phyloP scores from a whole-genome alignment of 257 asterid genomes.

The Echites panduratus region DNA sequence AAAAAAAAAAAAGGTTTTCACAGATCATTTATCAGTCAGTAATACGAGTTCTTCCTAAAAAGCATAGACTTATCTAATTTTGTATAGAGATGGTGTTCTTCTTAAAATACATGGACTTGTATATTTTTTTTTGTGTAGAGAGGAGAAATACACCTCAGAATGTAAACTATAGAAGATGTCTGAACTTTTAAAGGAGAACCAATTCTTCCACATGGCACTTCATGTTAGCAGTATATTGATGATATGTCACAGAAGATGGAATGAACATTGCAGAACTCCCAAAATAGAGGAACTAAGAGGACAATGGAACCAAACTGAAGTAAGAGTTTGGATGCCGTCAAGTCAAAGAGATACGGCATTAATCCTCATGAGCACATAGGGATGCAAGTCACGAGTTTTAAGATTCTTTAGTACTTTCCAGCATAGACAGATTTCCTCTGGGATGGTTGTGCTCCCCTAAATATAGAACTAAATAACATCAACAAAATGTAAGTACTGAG shows the following conservation, averaged over 20 bases:
- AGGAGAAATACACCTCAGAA: background rate
- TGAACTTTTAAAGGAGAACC: too few relatives aligned
- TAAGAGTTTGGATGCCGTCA: background rate
- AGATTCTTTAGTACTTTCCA: background rate
- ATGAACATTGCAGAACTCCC: background rate
- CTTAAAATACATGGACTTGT: too few relatives aligned
- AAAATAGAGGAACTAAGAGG: background rate
- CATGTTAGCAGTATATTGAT: background rate
- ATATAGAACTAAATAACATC: background rate
- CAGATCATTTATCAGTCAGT: background rate
- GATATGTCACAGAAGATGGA: background rate
- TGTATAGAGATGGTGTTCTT: too few relatives aligned
- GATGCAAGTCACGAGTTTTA: background rate
- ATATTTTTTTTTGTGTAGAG: background rate
- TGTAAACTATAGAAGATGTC: background rate
- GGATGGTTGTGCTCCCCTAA: background rate
- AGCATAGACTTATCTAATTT: background rate
- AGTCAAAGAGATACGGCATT: background rate
- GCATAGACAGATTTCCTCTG: background rate
- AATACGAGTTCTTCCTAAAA: background rate
- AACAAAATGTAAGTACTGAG: background rate
- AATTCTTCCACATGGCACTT: background rate
- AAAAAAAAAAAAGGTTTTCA: too few relatives aligned
- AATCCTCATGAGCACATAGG: too few relatives aligned
- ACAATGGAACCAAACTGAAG: background rate